Evolutionary conservation across 1,139 yeast species (phyloP).

Genomic region (Debaryomyces coudertii): DNA sequence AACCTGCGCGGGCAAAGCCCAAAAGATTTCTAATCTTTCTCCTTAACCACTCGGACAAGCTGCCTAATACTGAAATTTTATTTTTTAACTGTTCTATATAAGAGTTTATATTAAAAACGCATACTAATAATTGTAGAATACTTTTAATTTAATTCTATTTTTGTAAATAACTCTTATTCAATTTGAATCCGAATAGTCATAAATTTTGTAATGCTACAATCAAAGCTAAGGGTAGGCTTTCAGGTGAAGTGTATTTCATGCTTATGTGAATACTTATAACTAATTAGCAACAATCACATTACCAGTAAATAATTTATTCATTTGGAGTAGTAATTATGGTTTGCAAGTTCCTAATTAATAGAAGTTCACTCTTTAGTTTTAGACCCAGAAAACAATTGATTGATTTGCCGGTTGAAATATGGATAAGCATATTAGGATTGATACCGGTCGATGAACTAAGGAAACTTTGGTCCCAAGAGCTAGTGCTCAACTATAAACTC

Average conservation of each 20-base stretch:
- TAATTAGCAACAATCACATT: background rate
- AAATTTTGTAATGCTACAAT: background rate
- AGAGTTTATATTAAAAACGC: no score
- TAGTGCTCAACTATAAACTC: conserved; percentile 3
- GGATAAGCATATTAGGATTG: conserved; percentile 7
- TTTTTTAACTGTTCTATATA: no score
- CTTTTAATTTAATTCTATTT: background rate
- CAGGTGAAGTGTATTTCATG: background rate
- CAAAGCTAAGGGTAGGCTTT: background rate
- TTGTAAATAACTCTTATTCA: background rate
- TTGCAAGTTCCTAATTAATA: background rate
- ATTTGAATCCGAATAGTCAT: background rate
- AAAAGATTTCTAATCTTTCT: conserved; percentile 60
- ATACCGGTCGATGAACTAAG: conserved; percentile 5
- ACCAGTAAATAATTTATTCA: background rate
- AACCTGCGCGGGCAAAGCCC: conserved; percentile 65
- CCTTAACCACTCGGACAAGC: conserved; percentile 63
- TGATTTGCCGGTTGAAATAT: conserved; percentile 10
- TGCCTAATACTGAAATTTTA: no score
- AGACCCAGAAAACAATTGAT: background rate
- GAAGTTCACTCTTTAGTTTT: background rate
- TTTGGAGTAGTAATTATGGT: background rate
- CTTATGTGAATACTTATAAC: background rate
- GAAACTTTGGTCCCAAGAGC: conserved; percentile 7
- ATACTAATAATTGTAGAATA: no score